Conservation (phyloP, 1,139 yeast species). For the Pichia sp. region DNA sequence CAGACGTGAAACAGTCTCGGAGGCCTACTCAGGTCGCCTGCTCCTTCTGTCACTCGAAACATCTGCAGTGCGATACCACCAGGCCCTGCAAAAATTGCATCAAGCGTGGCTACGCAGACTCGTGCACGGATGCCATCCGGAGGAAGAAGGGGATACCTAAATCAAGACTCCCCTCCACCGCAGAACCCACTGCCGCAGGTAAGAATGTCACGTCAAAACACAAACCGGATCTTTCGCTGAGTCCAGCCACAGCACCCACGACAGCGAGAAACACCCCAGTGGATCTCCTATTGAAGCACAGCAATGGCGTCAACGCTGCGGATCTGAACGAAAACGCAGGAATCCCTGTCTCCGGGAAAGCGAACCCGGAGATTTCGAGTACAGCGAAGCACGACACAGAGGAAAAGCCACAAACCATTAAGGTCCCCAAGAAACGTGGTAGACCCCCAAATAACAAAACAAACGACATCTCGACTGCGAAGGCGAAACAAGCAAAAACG, state of each 20-base stretch:
- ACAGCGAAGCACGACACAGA: too few relatives aligned
- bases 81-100: conserved; percentile 70
- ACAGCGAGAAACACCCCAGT: not conserved
- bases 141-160: conserved; percentile 39
- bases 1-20: conserved; percentile 48
- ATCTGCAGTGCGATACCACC: conserved; percentile 55
- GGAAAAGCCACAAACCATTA: not conserved
- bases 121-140: conserved; percentile 57
- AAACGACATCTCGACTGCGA: not conserved
- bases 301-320: not conserved
- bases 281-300: not conserved
- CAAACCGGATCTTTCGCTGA: too few relatives aligned
- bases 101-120: conserved; percentile 49
- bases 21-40: conserved; percentile 68
- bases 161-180: not conserved
- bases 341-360: not conserved
- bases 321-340: not conserved
- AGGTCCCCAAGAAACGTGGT: conserved; percentile 10
- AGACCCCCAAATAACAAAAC: conserved; percentile 9
- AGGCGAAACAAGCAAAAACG: not conserved
- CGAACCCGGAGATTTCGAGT: conserved; percentile 22
- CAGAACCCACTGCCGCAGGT: not conserved
- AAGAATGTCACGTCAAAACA: not conserved
- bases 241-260: not conserved
- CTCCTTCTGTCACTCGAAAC: conserved; percentile 65